Evolutionary conservation across 2,329 filamentous ascomycete genomes (phyloP).

Genomic region (Calonectria pseudoreteaudii): DNA sequence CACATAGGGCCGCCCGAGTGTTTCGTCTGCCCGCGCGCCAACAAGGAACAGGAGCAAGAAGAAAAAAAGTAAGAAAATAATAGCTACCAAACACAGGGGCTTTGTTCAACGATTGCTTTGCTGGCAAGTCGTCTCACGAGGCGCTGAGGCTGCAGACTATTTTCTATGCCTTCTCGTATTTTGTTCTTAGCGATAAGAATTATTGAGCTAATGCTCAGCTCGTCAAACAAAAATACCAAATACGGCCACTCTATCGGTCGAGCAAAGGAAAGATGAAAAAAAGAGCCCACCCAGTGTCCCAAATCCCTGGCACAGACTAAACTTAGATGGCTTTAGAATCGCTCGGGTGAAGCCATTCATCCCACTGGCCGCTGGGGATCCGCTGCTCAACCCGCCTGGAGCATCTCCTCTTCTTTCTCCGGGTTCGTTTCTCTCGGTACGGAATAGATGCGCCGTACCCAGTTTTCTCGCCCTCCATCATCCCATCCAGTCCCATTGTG

Average conservation of each 20-base stretch:
- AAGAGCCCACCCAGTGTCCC: conserved; percentile 1
- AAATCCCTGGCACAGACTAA: neutral
- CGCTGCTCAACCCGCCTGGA: neutral
- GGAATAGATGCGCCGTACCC: neutral
- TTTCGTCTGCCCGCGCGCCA: conserved; percentile 43
- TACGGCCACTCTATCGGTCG: neutral
- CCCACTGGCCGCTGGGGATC: neutral
- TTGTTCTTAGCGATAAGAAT: neutral
- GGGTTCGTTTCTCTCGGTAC: neutral
- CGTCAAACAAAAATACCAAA: neutral
- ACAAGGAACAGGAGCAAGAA: conserved; percentile 11
- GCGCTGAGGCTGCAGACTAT: neutral
- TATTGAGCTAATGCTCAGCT: neutral
- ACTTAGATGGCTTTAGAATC: conserved; percentile 9
- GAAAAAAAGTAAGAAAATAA: neutral
- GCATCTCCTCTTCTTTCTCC: neutral
- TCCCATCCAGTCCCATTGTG: neutral
- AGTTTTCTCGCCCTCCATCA: neutral
- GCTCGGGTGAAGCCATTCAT: conserved; percentile 11
- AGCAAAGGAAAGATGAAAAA: neutral
- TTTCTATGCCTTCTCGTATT: conserved; percentile 7
- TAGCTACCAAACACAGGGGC: neutral
- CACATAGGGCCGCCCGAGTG: conserved; percentile 17
- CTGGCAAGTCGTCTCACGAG: neutral
- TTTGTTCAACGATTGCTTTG: neutral